A percentile compares a stretch with the other conserved stretches of the same genome.
These are phyloP conservation scores for Neurospora africana DNA, from an alignment of 495 filamentous ascomycete genomes.

Conservation along the genomic window DNA sequence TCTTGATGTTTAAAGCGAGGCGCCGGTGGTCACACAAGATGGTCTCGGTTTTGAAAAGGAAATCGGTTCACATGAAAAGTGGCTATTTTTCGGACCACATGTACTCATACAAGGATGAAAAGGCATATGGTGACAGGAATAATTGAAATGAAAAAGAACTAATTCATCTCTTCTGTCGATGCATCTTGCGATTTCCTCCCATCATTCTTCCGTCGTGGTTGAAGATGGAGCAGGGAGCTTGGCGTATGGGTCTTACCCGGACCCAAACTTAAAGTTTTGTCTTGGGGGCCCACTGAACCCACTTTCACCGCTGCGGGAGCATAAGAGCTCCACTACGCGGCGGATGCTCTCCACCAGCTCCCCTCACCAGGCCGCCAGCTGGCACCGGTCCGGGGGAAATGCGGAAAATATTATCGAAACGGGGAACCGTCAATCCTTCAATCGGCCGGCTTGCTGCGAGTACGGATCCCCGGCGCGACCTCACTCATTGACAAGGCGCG, in stretches of 20 bases:
- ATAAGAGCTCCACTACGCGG: neutral
- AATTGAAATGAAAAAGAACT: neutral
- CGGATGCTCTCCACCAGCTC: neutral
- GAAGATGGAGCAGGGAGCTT: neutral
- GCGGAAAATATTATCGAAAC: neutral
- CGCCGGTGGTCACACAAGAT: neutral
- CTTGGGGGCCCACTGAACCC: neutral
- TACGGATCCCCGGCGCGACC: neutral
- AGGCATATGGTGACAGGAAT: neutral
- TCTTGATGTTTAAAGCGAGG: slow-evolving; percentile 51
- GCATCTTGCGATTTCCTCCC: neutral
- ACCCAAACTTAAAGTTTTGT: neutral
- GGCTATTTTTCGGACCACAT: neutral
- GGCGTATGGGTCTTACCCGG: neutral
- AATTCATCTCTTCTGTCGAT: neutral
- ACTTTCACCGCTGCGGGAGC: neutral
- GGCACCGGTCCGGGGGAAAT: neutral
- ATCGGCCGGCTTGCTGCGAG: neutral
- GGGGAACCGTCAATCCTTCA: neutral
- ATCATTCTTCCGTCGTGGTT: neutral
- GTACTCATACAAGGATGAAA: neutral
- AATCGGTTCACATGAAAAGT: neutral
- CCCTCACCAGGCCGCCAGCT: neutral
- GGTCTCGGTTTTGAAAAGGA: neutral
- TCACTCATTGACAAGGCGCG: neutral